Conservation (phyloP, 2,329 filamentous ascomycete species). For the Lojkania enalia region DNA sequence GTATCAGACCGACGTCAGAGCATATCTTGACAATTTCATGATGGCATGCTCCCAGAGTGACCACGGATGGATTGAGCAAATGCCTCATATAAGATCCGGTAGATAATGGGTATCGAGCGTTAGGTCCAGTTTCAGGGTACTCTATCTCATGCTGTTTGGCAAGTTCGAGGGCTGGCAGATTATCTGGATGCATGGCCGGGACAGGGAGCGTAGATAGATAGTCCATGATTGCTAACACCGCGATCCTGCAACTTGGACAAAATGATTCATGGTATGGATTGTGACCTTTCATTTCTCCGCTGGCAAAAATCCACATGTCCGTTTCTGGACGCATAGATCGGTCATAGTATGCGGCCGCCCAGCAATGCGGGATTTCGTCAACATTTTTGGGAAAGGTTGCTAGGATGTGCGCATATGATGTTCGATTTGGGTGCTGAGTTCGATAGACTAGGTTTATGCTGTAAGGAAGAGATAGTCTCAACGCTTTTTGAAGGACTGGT, state of each 20-base stretch:
- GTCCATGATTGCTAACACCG: constrained; percentile 32
- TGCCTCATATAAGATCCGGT: constrained; percentile 36
- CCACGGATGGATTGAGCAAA: constrained; percentile 38
- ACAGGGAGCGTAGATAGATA: constrained; percentile 32
- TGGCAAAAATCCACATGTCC: constrained; percentile 63
- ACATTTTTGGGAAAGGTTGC: constrained; percentile 41
- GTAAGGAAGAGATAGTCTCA: constrained; percentile 58
- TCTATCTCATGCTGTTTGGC: constrained; percentile 35
- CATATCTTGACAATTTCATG: constrained; percentile 30
- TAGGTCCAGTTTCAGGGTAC: constrained; percentile 25
- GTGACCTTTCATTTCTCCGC: constrained; percentile 31
- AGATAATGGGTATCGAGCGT: constrained; percentile 21
- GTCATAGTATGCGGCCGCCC: constrained; percentile 65
- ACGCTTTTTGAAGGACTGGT: constrained; percentile 55
- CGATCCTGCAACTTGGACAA: constrained; percentile 33
- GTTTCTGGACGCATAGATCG: constrained; percentile 64
- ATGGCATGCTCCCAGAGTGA: constrained; percentile 52
- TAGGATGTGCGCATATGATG: constrained; percentile 37
- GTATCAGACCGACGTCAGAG: constrained; percentile 24
- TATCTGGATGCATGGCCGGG: constrained; percentile 33
- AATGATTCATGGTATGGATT: constrained; percentile 13
- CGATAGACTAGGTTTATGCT: constrained; percentile 66
- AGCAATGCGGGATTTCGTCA: constrained; percentile 40
- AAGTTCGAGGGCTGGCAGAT: constrained; percentile 26
- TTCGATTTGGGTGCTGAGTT: constrained; percentile 60